A percentile compares a stretch with the other conserved stretches of the same genome.
phyloP scores from a whole-genome alignment of 495 filamentous ascomycete genomes.

The Poronia punctata region DNA sequence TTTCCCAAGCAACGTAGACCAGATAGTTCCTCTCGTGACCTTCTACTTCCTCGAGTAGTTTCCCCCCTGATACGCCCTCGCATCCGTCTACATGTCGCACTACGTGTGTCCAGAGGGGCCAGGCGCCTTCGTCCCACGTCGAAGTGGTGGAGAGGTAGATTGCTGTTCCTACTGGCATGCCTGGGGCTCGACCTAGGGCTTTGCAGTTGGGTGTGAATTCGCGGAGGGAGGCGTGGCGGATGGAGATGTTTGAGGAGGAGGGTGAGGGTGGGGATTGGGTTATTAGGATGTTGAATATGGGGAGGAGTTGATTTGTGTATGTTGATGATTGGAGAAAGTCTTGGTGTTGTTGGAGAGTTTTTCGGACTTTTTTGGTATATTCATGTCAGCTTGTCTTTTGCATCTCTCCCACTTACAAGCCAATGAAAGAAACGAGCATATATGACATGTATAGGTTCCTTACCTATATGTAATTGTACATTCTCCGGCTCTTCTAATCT shows the following conservation, averaged over 20 bases:
- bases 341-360: constrained; percentile 1
- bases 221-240: constrained; percentile 2
- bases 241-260: not conserved
- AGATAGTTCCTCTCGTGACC: constrained; percentile 5
- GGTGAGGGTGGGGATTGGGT: not conserved
- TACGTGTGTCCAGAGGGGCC: constrained; percentile 9
- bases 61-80: constrained; percentile 9
- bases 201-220: constrained; percentile 1
- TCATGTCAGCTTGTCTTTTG: no score
- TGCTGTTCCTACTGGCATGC: constrained; percentile 12
- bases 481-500: constrained; percentile 11
- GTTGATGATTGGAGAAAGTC: not conserved
- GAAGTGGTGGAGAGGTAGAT: constrained; percentile 5
- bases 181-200: constrained; percentile 5
- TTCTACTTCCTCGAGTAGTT: constrained; percentile 6
- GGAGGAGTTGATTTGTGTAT: not conserved
- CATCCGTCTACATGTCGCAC: constrained; percentile 10
- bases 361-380: not conserved
- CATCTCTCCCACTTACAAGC: no score
- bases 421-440: no score
- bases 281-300: not conserved
- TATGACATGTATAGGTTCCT: not conserved
- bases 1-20: constrained; percentile 10
- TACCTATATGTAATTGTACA: constrained; percentile 13
- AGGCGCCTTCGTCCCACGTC: constrained; percentile 5